Conservation (phyloP, 257 asterid genomes). For the Nicotiana knightiana region DNA sequence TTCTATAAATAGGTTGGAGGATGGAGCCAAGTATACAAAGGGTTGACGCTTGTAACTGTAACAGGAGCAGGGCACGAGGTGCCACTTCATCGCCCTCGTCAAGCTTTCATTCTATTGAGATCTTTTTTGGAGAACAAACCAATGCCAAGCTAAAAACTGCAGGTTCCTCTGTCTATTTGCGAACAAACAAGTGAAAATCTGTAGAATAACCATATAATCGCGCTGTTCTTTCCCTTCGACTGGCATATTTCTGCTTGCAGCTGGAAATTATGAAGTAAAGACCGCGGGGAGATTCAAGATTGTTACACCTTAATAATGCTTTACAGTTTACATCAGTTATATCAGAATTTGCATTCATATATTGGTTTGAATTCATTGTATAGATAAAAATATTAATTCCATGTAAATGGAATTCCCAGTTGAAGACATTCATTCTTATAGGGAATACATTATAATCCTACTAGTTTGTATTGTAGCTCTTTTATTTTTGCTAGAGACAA, state of each 20-base stretch:
- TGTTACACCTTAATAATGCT: neutral
- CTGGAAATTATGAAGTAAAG: neutral
- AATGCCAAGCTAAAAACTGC: slow-evolving; percentile 34
- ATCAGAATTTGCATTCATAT: neutral
- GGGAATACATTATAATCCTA: neutral
- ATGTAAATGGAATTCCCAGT: neutral
- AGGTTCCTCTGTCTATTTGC: neutral
- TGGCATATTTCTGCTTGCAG: neutral
- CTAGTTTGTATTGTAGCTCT: neutral
- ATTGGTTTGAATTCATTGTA: neutral
- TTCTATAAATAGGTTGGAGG: slow-evolving; percentile 73
- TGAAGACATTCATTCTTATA: neutral
- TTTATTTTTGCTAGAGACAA: neutral
- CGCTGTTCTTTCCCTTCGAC: neutral
- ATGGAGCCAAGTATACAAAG: slow-evolving; percentile 94
- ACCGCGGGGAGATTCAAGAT: neutral
- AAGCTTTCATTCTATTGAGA: slow-evolving; percentile 68
- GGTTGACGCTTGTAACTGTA: slow-evolving; percentile 76
- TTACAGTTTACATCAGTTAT: neutral
- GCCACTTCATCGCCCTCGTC: slow-evolving; percentile 96
- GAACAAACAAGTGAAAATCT: neutral
- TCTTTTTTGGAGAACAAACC: slow-evolving; percentile 71
- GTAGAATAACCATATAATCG: neutral
- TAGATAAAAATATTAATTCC: neutral
- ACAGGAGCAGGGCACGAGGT: slow-evolving; percentile 99